Conservation (phyloP, 371 early-diverging fungal genomes). For the Mortierella sp. region DNA sequence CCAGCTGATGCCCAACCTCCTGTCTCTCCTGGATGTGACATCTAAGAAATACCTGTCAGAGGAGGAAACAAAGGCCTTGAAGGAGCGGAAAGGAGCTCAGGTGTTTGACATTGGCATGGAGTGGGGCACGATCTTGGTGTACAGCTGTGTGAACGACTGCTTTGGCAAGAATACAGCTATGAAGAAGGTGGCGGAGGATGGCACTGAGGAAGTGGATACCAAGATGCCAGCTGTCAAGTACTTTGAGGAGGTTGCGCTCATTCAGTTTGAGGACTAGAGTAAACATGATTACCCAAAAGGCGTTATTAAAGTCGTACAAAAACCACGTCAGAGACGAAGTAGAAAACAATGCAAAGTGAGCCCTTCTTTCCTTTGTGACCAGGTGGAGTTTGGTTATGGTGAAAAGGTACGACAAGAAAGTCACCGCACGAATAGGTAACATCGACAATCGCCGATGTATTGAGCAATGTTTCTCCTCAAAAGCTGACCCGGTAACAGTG, state of each 20-base stretch:
- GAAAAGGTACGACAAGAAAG: too few species aligned
- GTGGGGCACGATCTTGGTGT: constrained; percentile 92
- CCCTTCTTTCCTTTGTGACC: not conserved
- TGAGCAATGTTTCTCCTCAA: too few species aligned
- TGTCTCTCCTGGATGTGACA: constrained; percentile 74
- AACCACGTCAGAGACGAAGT: not conserved
- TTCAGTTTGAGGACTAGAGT: constrained; percentile 75
- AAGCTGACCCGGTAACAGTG: too few species aligned
- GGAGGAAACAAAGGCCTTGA: constrained; percentile 40
- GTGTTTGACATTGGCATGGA: constrained; percentile 89
- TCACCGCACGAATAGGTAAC: too few species aligned
- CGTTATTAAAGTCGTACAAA: not conserved
- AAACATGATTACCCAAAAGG: not conserved
- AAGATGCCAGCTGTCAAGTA: constrained; percentile 57
- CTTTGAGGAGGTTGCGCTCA: constrained; percentile 75
- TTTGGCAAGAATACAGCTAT: constrained; percentile 27
- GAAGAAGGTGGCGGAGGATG: constrained; percentile 28
- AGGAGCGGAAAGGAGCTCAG: constrained; percentile 62
- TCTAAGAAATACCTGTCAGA: constrained; percentile 51
- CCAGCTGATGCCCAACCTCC: constrained; percentile 92
- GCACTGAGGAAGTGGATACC: constrained; percentile 31
- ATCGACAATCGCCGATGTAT: too few species aligned
- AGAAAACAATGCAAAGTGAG: not conserved
- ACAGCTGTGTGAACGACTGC: constrained; percentile 88
- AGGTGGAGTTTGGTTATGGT: not conserved